Conservation (phyloP, 163 green algal genomes). For the Picocystis sp. region DNA sequence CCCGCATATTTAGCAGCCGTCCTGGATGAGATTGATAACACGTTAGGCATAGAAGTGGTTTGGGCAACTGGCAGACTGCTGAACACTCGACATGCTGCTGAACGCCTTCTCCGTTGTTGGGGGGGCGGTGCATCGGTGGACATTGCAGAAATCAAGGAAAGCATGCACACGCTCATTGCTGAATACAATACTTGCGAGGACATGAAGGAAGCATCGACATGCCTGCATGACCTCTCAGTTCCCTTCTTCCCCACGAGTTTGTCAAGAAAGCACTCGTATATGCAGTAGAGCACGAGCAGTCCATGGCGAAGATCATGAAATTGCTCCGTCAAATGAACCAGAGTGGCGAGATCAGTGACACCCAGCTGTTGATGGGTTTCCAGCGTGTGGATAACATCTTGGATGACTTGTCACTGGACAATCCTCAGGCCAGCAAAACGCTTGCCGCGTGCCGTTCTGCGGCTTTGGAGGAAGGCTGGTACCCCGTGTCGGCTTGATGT, state of each 20-base stretch:
- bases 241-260: conserved; percentile 28
- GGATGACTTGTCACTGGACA: conserved; percentile 55
- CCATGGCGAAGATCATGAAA: conserved; percentile 12
- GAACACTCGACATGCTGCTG: conserved; percentile 49
- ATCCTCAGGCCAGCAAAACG: conserved; percentile 25
- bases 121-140: conserved; percentile 32
- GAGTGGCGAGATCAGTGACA: conserved; percentile 34
- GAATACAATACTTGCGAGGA: conserved; percentile 32
- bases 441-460: too few relatives aligned
- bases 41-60: conserved; percentile 8
- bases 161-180: conserved; percentile 39
- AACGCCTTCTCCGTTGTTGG: conserved; percentile 76
- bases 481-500: too few relatives aligned
- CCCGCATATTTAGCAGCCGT: conserved; percentile 16
- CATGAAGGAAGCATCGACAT: conserved; percentile 44
- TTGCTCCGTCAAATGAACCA: conserved; percentile 33
- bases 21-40: too few relatives aligned
- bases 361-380: conserved; percentile 43
- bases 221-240: conserved; percentile 53
- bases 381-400: conserved; percentile 41
- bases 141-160: conserved; percentile 38
- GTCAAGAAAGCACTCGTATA: conserved; percentile 45
- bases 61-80: conserved; percentile 33
- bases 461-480: too few relatives aligned
- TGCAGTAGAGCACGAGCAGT: conserved; percentile 3